A percentile compares a stretch with the other conserved stretches of the same genome.
phyloP scores from a whole-genome alignment of 1,284 basidiomycete genomes.

The Leccinum variabile region DNA sequence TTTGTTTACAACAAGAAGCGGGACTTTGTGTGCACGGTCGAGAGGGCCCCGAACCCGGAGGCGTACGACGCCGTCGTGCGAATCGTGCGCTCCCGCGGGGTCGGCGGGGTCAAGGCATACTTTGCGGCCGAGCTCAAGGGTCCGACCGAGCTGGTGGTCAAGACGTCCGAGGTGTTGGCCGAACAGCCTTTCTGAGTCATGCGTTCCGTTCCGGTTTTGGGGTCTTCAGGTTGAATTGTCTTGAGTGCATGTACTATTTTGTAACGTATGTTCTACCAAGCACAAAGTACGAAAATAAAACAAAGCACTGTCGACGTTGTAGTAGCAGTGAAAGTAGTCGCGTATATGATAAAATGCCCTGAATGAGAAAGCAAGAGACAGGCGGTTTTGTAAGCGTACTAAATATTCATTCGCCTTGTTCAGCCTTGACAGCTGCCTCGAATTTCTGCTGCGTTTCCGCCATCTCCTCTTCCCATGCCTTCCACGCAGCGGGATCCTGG shows the following conservation, averaged over 20 bases:
- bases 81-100: slow-evolving; percentile 42
- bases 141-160: slow-evolving; percentile 48
- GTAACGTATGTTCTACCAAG: background rate
- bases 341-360: background rate
- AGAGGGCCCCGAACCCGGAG: slow-evolving; percentile 34
- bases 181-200: slow-evolving; percentile 45
- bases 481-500: slow-evolving; percentile 32
- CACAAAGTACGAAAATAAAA: background rate
- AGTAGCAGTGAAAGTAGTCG: background rate
- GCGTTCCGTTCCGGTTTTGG: background rate
- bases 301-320: background rate
- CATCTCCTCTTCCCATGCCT: slow-evolving; percentile 43
- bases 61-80: slow-evolving; percentile 43
- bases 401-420: slow-evolving; percentile 1
- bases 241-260: background rate
- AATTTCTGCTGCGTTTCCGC: slow-evolving; percentile 37
- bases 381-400: background rate
- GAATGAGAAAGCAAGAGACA: background rate
- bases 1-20: slow-evolving; percentile 53
- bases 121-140: slow-evolving; percentile 52
- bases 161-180: slow-evolving; percentile 49
- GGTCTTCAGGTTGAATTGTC: background rate
- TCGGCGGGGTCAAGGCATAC: slow-evolving; percentile 52
- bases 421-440: slow-evolving; percentile 6
- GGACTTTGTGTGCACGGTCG: slow-evolving; percentile 48